Conservation (phyloP, 2,329 filamentous ascomycete species). For the Cercospora beticola region DNA sequence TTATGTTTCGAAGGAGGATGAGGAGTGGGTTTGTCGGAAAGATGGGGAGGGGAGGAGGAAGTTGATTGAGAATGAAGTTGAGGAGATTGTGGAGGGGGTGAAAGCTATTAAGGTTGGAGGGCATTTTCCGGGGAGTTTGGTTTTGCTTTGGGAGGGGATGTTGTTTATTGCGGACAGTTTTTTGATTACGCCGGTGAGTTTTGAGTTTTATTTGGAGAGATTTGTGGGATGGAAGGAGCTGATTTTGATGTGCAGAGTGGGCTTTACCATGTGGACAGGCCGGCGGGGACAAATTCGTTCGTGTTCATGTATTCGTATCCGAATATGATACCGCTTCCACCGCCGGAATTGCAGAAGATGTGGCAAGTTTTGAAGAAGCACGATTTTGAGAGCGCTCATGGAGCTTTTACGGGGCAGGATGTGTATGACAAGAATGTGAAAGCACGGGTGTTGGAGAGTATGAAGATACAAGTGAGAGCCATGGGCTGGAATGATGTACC, state of each 20-base stretch:
- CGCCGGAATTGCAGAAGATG: slow-evolving; percentile 64
- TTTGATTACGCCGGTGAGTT: slow-evolving; percentile 62
- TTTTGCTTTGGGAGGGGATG: slow-evolving; percentile 60
- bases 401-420: slow-evolving; percentile 64
- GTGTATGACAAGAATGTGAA: slow-evolving; percentile 60
- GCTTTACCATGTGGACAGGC: slow-evolving; percentile 42
- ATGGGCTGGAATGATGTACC: slow-evolving; percentile 31
- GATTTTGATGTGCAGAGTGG: slow-evolving; percentile 30
- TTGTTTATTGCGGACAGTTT: slow-evolving; percentile 78
- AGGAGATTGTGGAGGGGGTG: slow-evolving; percentile 50
- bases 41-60: slow-evolving; percentile 64
- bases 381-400: slow-evolving; percentile 66
- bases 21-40: slow-evolving; percentile 59
- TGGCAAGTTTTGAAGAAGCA: slow-evolving; percentile 65
- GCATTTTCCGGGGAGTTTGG: slow-evolving; percentile 74
- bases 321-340: slow-evolving; percentile 69
- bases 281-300: slow-evolving; percentile 53
- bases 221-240: neutral
- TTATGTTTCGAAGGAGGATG: slow-evolving; percentile 66
- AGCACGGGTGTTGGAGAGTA: slow-evolving; percentile 68
- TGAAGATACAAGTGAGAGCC: slow-evolving; percentile 65
- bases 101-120: slow-evolving; percentile 70
- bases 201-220: neutral
- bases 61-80: slow-evolving; percentile 51
- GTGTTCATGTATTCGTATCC: slow-evolving; percentile 76